phyloP scores from a whole-genome alignment of 129 eudicot genomes.

The Deinandra increscens region DNA sequence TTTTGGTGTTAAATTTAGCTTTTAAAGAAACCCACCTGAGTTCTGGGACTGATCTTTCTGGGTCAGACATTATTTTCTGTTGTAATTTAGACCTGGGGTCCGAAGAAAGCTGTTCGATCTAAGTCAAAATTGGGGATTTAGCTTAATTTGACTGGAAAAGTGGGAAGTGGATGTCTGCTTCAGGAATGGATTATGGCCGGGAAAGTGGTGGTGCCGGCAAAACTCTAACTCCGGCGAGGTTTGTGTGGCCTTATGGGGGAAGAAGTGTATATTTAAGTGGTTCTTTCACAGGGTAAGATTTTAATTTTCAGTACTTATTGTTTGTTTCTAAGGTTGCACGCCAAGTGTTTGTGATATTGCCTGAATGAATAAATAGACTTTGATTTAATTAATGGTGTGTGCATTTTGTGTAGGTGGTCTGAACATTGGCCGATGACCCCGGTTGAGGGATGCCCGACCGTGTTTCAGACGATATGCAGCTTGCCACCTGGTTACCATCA shows the following conservation, averaged over 20 bases:
- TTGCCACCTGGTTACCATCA: slow-evolving; percentile 92
- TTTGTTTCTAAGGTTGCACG: background rate
- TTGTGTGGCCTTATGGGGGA: slow-evolving; percentile 96
- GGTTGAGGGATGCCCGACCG: slow-evolving; percentile 87
- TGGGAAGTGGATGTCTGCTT: slow-evolving; percentile 39
- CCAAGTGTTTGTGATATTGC: slow-evolving; percentile 22
- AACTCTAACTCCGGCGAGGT: slow-evolving; percentile 61
- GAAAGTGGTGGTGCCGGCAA: slow-evolving; percentile 51
- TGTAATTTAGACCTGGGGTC: slow-evolving; percentile 23
- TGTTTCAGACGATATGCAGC: slow-evolving; percentile 81
- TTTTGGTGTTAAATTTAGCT: slow-evolving; percentile 2
- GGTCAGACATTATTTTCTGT: background rate
- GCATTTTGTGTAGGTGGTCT: slow-evolving; percentile 63
- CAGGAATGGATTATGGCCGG: slow-evolving; percentile 58
- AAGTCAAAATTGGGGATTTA: slow-evolving; percentile 16
- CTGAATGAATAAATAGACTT: background rate
- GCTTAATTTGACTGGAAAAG: slow-evolving; percentile 17
- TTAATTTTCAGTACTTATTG: background rate
- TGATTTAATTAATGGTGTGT: background rate
- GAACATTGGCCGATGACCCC: slow-evolving; percentile 86
- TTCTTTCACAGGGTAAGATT: slow-evolving; percentile 79
- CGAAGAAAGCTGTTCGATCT: slow-evolving; percentile 19
- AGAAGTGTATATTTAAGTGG: slow-evolving; percentile 77
- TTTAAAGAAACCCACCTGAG: background rate
- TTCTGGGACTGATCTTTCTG: slow-evolving; percentile 11